phyloP scores from a whole-genome alignment of 202 grass and related monocot species.

The Zoysia matrella region DNA sequence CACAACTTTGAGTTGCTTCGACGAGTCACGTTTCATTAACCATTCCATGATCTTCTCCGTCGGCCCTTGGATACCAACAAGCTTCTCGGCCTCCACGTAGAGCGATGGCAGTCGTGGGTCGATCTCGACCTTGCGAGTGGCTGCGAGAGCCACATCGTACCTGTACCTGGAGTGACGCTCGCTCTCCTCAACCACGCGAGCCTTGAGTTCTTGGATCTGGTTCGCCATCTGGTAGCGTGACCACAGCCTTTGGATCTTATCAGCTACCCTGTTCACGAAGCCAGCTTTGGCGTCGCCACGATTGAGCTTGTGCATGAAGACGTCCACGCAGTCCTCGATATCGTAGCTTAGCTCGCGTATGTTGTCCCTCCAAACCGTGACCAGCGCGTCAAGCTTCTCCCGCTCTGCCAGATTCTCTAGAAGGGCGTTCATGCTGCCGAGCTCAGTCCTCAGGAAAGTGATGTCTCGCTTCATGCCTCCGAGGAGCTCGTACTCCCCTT shows the following conservation, averaged over 20 bases:
- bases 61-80: conserved; percentile 12
- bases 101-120: conserved; percentile 6
- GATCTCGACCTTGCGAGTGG: not conserved
- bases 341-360: conserved; percentile 1
- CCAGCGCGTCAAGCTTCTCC: not conserved
- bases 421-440: not conserved
- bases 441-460: not conserved
- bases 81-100: not conserved
- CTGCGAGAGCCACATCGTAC: not conserved
- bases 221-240: not conserved
- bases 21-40: not conserved
- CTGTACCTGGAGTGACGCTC: not conserved
- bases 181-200: not conserved
- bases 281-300: too few species aligned
- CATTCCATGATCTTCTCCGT: not conserved
- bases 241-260: not conserved
- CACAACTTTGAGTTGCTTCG: not conserved
- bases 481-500: not conserved
- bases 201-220: not conserved
- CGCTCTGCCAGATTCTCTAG: not conserved
- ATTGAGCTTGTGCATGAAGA: not conserved
- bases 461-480: not conserved
- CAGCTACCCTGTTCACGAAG: not conserved
- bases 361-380: not conserved
- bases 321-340: conserved; percentile 13